These are phyloP conservation scores for Brasenia schreberi DNA, from an alignment of 164 flowering plant genomes.

Conservation along the genomic window DNA sequence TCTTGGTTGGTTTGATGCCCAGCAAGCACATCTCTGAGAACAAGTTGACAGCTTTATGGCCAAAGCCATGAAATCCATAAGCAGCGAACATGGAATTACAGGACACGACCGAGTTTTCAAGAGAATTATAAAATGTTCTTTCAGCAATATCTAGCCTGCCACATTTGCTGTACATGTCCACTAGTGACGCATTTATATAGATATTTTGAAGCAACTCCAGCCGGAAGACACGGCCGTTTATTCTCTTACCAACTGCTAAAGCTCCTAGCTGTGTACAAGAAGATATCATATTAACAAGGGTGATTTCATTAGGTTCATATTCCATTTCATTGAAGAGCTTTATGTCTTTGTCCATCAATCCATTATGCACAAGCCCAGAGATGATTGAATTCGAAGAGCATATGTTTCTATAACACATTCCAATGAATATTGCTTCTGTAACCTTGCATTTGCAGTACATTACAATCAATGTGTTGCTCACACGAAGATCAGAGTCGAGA, in stretches of 20 bases:
- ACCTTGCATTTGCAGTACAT: conserved; percentile 56
- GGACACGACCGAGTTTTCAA: conserved; percentile 28
- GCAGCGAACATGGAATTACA: conserved; percentile 65
- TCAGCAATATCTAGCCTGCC: conserved; percentile 46
- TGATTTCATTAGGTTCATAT: conserved; percentile 29
- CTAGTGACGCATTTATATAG: conserved; percentile 36
- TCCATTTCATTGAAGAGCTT: conserved; percentile 50
- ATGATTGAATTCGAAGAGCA: conserved; percentile 63
- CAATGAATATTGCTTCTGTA: conserved; percentile 23
- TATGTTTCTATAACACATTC: conserved; percentile 25
- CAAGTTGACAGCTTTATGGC: conserved; percentile 35
- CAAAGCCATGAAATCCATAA: conserved; percentile 57
- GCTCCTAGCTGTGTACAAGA: conserved; percentile 52
- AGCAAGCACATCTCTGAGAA: conserved; percentile 49
- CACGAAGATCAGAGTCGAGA: conserved; percentile 32
- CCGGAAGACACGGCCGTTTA: conserved; percentile 39
- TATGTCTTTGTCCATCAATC: conserved; percentile 36
- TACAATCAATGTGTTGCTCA: conserved; percentile 56
- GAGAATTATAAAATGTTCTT: conserved; percentile 30
- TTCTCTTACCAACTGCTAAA: conserved; percentile 38
- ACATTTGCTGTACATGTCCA: conserved; percentile 60
- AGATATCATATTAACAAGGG: conserved; percentile 51
- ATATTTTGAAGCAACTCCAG: conserved; percentile 31
- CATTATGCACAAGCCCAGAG: conserved; percentile 43
- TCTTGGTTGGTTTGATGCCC: conserved; percentile 51